phyloP scores from a whole-genome alignment of 1,284 basidiomycete genomes.

The Ceratobasidium sp. region DNA sequence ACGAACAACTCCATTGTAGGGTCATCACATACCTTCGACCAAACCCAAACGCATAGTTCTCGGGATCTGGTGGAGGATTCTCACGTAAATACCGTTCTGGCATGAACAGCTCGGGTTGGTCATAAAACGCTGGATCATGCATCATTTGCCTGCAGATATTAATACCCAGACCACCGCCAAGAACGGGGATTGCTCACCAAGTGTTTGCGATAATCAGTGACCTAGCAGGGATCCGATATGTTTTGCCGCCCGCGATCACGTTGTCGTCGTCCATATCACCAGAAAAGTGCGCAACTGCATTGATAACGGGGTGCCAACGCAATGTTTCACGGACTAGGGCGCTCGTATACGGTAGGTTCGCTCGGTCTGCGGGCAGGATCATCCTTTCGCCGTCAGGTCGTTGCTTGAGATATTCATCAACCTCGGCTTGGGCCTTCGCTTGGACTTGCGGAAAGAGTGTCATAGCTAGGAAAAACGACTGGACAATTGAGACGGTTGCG shows the following conservation, averaged over 20 bases:
- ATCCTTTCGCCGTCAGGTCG: too few relatives aligned
- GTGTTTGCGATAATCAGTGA: slow-evolving; percentile 10
- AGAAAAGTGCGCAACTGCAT: neutral
- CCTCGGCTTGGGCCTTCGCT: too few relatives aligned
- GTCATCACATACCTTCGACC: slow-evolving; percentile 7
- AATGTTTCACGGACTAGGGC: slow-evolving; percentile 22
- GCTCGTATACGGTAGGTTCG: too few relatives aligned
- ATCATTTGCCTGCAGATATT: slow-evolving; percentile 56
- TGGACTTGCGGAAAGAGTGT: too few relatives aligned
- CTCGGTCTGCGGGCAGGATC: neutral
- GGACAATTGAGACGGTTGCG: too few relatives aligned
- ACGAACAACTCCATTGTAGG: too few relatives aligned
- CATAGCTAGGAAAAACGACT: too few relatives aligned
- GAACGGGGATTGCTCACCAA: neutral
- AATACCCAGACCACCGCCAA: neutral
- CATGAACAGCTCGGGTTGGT: slow-evolving; percentile 83
- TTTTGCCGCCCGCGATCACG: slow-evolving; percentile 10
- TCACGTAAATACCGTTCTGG: slow-evolving; percentile 96
- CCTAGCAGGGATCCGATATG: slow-evolving; percentile 26
- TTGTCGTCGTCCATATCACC: slow-evolving; percentile 10
- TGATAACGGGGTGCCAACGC: slow-evolving; percentile 24
- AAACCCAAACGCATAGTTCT: neutral
- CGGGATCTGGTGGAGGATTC: slow-evolving; percentile 61
- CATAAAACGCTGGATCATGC: slow-evolving; percentile 90
- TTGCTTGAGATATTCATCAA: too few relatives aligned